phyloP scores from a whole-genome alignment of 257 asterid genomes.

The Nicotiana obtusifolia region DNA sequence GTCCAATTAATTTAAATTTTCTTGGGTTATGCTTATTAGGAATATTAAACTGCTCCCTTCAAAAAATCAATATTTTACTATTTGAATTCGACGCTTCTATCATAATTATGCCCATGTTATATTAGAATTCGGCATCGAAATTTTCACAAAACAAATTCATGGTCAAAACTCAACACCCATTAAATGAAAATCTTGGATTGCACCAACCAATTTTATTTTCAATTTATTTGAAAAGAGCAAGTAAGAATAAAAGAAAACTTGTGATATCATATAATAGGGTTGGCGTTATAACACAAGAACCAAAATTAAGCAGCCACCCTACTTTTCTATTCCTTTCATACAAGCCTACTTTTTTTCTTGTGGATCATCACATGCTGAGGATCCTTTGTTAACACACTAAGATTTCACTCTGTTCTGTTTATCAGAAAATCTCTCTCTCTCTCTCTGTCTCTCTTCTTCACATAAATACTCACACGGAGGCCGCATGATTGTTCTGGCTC shows the following conservation, averaged over 20 bases:
- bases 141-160: neutral
- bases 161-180: neutral
- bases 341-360: neutral
- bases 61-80: too few species aligned
- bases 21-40: too few species aligned
- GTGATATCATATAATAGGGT: too few species aligned
- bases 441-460: neutral
- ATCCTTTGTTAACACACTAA: neutral
- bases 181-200: neutral
- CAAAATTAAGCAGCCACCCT: neutral
- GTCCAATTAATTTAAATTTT: too few species aligned
- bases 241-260: neutral
- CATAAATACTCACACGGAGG: neutral
- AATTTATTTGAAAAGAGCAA: neutral
- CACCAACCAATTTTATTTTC: neutral
- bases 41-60: too few species aligned
- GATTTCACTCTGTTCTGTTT: neutral
- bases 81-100: too few species aligned
- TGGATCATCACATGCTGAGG: neutral
- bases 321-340: neutral
- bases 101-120: too few species aligned
- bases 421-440: neutral
- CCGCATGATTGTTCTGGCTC: neutral
- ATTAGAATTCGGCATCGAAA: neutral
- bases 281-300: constrained; percentile 4